phyloP scores from a whole-genome alignment of 208 protist genomes.

The Trypanosoma caninum region DNA sequence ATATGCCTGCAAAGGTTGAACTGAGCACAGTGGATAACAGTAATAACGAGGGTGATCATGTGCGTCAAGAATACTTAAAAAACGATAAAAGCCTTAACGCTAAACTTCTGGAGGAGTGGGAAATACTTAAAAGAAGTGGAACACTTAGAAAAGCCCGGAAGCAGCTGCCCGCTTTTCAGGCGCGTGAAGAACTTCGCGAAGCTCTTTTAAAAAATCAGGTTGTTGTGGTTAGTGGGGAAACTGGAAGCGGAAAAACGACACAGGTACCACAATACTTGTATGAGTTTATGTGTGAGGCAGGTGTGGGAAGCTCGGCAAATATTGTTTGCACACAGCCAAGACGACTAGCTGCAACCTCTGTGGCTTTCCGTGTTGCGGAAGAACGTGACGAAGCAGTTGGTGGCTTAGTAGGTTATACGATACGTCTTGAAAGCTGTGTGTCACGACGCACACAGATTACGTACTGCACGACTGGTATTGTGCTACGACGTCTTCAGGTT shows the following conservation, averaged over 20 bases:
- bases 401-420: slow-evolving; percentile 89
- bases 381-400: slow-evolving; percentile 91
- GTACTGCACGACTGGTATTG: slow-evolving; percentile 94
- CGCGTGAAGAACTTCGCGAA: slow-evolving; percentile 61
- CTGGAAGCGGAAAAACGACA: slow-evolving; percentile 98
- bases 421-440: slow-evolving; percentile 91
- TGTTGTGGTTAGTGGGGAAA: slow-evolving; percentile 95
- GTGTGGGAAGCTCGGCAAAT: slow-evolving; percentile 78
- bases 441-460: slow-evolving; percentile 84
- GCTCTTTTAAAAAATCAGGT: slow-evolving; percentile 79
- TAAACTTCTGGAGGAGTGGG: slow-evolving; percentile 53
- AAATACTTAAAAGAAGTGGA: slow-evolving; percentile 44
- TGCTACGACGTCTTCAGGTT: slow-evolving; percentile 86
- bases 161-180: slow-evolving; percentile 61
- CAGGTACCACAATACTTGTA: slow-evolving; percentile 96
- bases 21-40: slow-evolving; percentile 57
- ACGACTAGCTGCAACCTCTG: slow-evolving; percentile 91
- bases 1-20: slow-evolving; percentile 62
- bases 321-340: slow-evolving; percentile 95
- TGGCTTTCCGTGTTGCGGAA: slow-evolving; percentile 91
- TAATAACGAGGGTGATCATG: slow-evolving; percentile 22
- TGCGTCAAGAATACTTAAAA: slow-evolving; percentile 45
- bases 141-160: slow-evolving; percentile 46
- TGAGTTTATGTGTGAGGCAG: slow-evolving; percentile 90
- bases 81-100: slow-evolving; percentile 35